Percentiles rank a stretch among this genome's conserved stretches.
Evolutionary conservation across 345 rosid species (phyloP).

Genomic region (Firmiana major): DNA sequence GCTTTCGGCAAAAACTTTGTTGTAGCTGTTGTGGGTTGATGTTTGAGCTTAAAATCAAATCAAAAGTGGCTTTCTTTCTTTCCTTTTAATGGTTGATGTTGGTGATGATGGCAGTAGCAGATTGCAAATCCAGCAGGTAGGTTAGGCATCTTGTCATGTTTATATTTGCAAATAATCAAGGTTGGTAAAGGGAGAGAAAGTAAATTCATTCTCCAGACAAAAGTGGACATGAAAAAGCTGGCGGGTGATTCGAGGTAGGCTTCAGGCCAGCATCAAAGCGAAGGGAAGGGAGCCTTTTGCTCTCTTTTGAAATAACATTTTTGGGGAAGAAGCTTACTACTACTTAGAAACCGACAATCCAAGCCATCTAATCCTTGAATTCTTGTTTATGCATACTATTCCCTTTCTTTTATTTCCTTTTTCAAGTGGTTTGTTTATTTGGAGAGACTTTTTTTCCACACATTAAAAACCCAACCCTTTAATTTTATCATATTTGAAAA

Average conservation of each 20-base stretch:
- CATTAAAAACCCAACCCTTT: too few species aligned
- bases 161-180: slow-evolving; percentile 2
- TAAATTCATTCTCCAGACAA: background rate
- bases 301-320: background rate
- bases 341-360: too few species aligned
- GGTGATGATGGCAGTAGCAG: background rate
- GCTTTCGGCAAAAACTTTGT: background rate
- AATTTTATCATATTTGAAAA: too few species aligned
- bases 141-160: slow-evolving; percentile 14
- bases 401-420: too few species aligned
- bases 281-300: background rate
- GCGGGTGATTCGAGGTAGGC: slow-evolving; percentile 6
- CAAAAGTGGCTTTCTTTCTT: background rate
- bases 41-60: slow-evolving; percentile 11
- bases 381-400: too few species aligned
- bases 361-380: too few species aligned
- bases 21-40: background rate
- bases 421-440: too few species aligned
- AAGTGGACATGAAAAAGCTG: slow-evolving; percentile 5
- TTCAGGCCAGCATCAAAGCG: background rate
- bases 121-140: slow-evolving; percentile 11
- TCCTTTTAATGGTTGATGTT: background rate
- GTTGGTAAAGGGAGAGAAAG: background rate
- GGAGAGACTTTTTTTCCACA: too few species aligned
- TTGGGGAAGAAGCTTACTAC: too few species aligned